Conservation (phyloP, 2,329 filamentous ascomycete species). For the Cucurbitaria berberidis region DNA sequence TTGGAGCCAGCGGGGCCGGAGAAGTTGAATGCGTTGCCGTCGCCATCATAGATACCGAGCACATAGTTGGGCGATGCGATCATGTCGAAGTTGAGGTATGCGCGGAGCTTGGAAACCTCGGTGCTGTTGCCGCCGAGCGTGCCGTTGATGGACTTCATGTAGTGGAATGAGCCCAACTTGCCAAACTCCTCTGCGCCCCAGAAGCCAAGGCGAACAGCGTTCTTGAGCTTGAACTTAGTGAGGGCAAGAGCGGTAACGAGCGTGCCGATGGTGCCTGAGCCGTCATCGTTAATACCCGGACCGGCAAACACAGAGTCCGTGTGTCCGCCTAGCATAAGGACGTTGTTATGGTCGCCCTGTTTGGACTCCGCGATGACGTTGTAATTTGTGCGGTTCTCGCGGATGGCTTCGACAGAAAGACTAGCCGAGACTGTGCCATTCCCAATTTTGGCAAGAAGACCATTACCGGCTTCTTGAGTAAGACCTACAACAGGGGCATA, state of each 20-base stretch:
- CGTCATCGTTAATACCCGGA: constrained; percentile 53
- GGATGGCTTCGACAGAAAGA: constrained; percentile 51
- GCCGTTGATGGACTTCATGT: constrained; percentile 46
- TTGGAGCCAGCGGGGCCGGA: constrained; percentile 45
- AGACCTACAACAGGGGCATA: constrained; percentile 73
- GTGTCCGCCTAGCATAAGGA: constrained; percentile 50
- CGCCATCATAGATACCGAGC: constrained; percentile 49
- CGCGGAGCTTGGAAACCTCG: constrained; percentile 47
- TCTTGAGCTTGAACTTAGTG: constrained; percentile 48
- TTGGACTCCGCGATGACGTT: constrained; percentile 49
- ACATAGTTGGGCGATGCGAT: constrained; percentile 50
- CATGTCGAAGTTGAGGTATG: constrained; percentile 55
- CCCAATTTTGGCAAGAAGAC: constrained; percentile 61
- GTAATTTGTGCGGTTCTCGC: constrained; percentile 56
- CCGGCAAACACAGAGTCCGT: constrained; percentile 51
- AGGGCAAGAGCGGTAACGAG: constrained; percentile 49
- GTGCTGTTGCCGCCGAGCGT: constrained; percentile 34
- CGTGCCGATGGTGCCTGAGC: constrained; percentile 49
- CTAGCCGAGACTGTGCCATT: constrained; percentile 44
- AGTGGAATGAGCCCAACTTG: constrained; percentile 48
- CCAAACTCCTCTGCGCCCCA: constrained; percentile 52
- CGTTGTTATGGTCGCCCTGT: constrained; percentile 50
- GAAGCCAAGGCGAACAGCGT: constrained; percentile 51
- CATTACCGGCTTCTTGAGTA: constrained; percentile 63
- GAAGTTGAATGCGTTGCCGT: constrained; percentile 48